A percentile compares a stretch with the other conserved stretches of the same genome.
Conservation (phyloP, 306 rosid genomes). For the Alnus glutinosa region DNA sequence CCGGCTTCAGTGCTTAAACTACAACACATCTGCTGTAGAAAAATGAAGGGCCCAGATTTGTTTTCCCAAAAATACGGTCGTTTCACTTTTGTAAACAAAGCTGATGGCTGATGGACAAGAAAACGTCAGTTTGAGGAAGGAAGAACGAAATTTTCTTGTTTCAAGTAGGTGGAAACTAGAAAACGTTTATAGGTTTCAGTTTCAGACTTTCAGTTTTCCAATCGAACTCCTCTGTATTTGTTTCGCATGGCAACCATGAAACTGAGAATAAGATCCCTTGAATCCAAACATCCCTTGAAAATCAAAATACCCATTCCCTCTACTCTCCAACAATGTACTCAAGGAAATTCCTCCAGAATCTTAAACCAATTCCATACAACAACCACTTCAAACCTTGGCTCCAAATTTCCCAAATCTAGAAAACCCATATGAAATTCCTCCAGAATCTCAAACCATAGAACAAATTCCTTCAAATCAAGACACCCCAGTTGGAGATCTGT, state of each 20-base stretch:
- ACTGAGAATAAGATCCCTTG: constrained; percentile 63
- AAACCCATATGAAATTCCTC: constrained; percentile 2
- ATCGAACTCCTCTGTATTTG: too few species aligned
- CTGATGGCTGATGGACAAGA: too few species aligned
- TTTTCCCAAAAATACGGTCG: too few species aligned
- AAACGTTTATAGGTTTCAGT: neutral
- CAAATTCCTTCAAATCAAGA: neutral
- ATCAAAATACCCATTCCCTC: constrained; percentile 50
- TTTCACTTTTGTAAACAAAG: too few species aligned
- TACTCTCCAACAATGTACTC: constrained; percentile 46
- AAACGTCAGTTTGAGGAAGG: too few species aligned
- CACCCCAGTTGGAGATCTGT: neutral
- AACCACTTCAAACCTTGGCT: constrained; percentile 26
- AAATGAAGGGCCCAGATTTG: too few species aligned
- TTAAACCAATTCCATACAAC: constrained; percentile 5
- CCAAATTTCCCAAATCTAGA: constrained; percentile 16
- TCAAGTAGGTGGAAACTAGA: too few species aligned
- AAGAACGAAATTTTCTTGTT: too few species aligned
- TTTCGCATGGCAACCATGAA: constrained; percentile 42
- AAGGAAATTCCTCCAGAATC: constrained; percentile 22
- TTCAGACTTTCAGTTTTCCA: too few species aligned
- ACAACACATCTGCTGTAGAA: too few species aligned
- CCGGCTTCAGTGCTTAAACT: too few species aligned
- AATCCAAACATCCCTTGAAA: constrained; percentile 61
- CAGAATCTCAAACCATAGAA: neutral